Base-by-base conservation (phyloP, 306 rosid species). In the Senna tora region DNA sequence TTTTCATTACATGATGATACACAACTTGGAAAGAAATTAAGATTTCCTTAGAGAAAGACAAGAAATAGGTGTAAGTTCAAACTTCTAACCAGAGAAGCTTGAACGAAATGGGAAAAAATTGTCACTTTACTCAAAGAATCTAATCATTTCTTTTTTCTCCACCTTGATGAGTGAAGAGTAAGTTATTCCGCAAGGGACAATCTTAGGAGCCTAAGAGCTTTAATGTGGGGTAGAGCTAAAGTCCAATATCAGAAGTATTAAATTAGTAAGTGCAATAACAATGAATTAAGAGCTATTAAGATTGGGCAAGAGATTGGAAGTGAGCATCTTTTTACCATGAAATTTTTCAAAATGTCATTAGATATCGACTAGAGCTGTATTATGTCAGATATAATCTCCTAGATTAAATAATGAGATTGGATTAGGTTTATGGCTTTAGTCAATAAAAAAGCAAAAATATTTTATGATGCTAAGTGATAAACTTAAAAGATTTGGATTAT, bases 111-210 rank as follows among this genome's bases (percentile, higher is more conserved):
- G 32, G 58, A 34, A 60, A 82, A 60, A 17, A 53, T 28, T 75
- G 53, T 72, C 60, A 46, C 83, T 82, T 79, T 67, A 75, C 73
- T 66, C 55, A 33, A 75, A 71, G 83, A 78, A 78, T 71, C 78
- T 65, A 25, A 45, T 55, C 33, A 69, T 60, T 75, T 75, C 74
- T 78, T 66, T 46, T 57, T 52, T 65, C 73, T 75, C 76, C 76
- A 75, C 83, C 61, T 53, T 55, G 61, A 56, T 30, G 79, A 57
- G 69, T 79, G 62, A 79, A 57, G 49, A 66, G 72, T 32, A 82
- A 82, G 75, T 65, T 57, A 75, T 69, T 65, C 52, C 73, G 75
- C 79, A 73, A 49, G 77, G 77, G 71, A 15, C 62, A 74, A 56
- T 19, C 43, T 60, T 54, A 17, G 30, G 46, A 53, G 32, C 43